Evolutionary conservation across 331 rosid genomes (phyloP), one percentile per base, ranked within the genome.

Genomic region (Malus hybrid): DNA sequence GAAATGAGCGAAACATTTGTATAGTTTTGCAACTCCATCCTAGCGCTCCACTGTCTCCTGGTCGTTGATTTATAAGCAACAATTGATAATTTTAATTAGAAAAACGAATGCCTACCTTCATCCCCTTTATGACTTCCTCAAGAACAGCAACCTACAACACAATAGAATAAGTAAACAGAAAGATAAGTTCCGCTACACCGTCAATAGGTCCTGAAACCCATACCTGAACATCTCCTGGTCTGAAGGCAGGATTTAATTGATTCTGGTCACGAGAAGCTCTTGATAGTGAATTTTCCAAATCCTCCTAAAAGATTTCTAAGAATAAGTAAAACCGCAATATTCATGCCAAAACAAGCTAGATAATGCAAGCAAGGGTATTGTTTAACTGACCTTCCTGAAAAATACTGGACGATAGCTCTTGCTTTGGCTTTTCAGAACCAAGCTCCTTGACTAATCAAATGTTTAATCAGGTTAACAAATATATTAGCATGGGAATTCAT

Each of bases 391-490:
- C 98, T 91, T 91, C 84, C 95, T 86, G 85, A 93, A 91, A 87
- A 93, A 93, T 24, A 87, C 87, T 54, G 97, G 97, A 77, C 97
- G 97, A 79, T 91, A 93, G 80, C 91, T 86, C 89, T 87, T 91
- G 76, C 89, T 80, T 81, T 90, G 83, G 85, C 88, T 90, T 83
- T 85, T 85, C 75, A 93, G 79, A 67, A 93, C 61, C 90, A 93
- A 83, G 88, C 93, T 91, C 82, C 73, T 87, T 44, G 98, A 89
- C 98, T 93, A 85, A 46, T 67, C 27, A 73, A 80, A 76, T 71
- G 28, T 65, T 72, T 44, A 75, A 64, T 71, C 59, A 59, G 44
- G 56, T 33, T 28, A 79, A 55, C 57, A 15, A 32, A 24, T 24
- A 24, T 24, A 24, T 69, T 55, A 77, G 78, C 52, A 71, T 20